Base-by-base conservation (phyloP, 768 basidiomycete genomes). In the Piloderma croceum region DNA sequence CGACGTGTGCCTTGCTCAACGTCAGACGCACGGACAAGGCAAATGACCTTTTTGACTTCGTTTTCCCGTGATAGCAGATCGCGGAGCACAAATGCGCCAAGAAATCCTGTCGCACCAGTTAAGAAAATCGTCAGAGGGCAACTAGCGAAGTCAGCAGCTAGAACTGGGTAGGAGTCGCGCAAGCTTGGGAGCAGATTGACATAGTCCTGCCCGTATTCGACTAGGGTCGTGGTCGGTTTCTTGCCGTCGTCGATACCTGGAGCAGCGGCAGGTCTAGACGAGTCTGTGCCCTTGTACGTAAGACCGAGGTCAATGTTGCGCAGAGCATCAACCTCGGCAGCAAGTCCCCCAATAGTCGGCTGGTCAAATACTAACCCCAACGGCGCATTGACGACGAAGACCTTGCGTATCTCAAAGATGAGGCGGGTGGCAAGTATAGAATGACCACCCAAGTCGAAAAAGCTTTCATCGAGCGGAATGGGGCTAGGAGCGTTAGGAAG, bases 361-460 rank as follows among this genome's bases (percentile, higher is more conserved):
- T 83, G 69, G 38, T 92, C 86, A 59, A 97, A 99, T 35, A 98
- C 81, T 31, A 97, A 69, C 6, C 91, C 89, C 19, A 99, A 68
- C 1, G 94, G 93, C 4, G 90, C 91, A 40, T 93, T 81, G 15
- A 96, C 73, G 9, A 92, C 81, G 59, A 98, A 96, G 0, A 73
- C 68, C 63, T 93, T 96, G 54, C 96, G 83, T 39, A 99, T 83
- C 63, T 97, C 91, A 59, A 99, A 98, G 52, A 97, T 90, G 45
- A 98, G 79, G 19, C 93, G 83, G 2, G 96, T 99, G 0, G 96
- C 96, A 33, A 99, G 78, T 53, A 99, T 97, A 12, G 96, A 98
- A 64, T 99, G 96, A 6, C 96, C 96, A 35, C 96, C 96, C 31
- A 98, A 75, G 58, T 99, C 94, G 65, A 97, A 98, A 76, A 99